Evolutionary conservation across 495 filamentous ascomycete genomes (phyloP).

Genomic region (Hyphodiscus hymeniophilus): DNA sequence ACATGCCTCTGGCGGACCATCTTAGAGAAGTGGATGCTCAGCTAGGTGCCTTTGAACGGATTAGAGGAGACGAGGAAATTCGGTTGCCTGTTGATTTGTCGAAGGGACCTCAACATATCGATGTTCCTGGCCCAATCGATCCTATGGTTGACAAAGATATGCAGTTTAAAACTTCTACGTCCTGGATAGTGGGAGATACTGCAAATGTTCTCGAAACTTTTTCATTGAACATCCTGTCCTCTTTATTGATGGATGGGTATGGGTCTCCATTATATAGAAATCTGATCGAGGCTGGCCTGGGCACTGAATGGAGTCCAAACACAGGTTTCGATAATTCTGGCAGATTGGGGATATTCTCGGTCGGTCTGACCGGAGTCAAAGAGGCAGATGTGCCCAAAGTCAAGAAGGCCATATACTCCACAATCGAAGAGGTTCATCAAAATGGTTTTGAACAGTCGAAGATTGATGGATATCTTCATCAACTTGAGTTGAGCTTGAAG

Average conservation of each 20-base stretch:
- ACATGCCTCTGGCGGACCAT: conserved; percentile 79
- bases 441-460: conserved; percentile 83
- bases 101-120: conserved; percentile 56
- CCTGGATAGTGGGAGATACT: conserved; percentile 82
- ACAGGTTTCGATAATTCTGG: conserved; percentile 78
- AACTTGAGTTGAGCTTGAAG: conserved; percentile 80
- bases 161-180: conserved; percentile 87
- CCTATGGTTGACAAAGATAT: conserved; percentile 75
- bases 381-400: conserved; percentile 70
- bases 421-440: conserved; percentile 53
- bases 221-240: conserved; percentile 70
- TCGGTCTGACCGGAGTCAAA: conserved; percentile 80
- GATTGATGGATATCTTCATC: conserved; percentile 87
- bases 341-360: conserved; percentile 73
- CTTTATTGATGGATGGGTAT: conserved; percentile 83
- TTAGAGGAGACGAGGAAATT: conserved; percentile 60
- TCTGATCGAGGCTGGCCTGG: conserved; percentile 85
- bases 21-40: conserved; percentile 65
- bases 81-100: conserved; percentile 68
- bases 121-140: conserved; percentile 76
- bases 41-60: conserved; percentile 60
- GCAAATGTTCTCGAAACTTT: conserved; percentile 80
- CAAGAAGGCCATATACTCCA: conserved; percentile 59
- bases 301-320: conserved; percentile 89
- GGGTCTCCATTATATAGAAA: conserved; percentile 87